Evolutionary conservation across 2,329 filamentous ascomycete genomes (phyloP).

Genomic region (Alternaria sp.): DNA sequence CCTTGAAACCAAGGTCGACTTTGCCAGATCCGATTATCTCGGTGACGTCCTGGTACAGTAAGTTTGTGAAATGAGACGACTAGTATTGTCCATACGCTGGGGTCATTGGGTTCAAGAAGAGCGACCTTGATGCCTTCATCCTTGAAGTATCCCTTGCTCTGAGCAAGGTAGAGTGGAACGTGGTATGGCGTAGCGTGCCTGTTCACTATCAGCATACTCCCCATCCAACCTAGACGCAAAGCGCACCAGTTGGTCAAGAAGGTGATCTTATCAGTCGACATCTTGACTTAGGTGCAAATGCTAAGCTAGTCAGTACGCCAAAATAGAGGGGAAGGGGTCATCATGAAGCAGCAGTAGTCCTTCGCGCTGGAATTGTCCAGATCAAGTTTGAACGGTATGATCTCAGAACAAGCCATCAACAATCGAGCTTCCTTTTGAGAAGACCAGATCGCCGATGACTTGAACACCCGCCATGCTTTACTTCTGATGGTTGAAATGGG

Average conservation of each 20-base stretch:
- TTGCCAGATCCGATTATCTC: constrained; percentile 81
- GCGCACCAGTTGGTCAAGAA: constrained; percentile 83
- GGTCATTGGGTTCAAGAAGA: constrained; percentile 79
- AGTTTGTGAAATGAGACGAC: background rate
- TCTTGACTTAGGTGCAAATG: constrained; percentile 63
- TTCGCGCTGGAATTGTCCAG: constrained; percentile 87
- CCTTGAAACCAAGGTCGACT: constrained; percentile 81
- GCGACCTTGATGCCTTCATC: constrained; percentile 81
- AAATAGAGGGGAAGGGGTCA: constrained; percentile 44
- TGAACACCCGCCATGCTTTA: constrained; percentile 36
- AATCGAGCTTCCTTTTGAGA: background rate
- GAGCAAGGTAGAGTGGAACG: constrained; percentile 77
- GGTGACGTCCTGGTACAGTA: constrained; percentile 69
- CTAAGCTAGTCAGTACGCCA: constrained; percentile 37
- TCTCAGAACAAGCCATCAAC: constrained; percentile 29
- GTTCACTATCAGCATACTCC: constrained; percentile 19
- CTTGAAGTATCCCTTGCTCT: constrained; percentile 77
- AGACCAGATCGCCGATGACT: background rate
- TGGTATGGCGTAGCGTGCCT: constrained; percentile 87
- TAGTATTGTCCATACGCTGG: constrained; percentile 62
- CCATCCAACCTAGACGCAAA: constrained; percentile 9
- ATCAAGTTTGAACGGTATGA: constrained; percentile 81
- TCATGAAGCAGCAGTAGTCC: constrained; percentile 75
- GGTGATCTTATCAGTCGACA: constrained; percentile 86
- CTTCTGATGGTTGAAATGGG: constrained; percentile 32